These are phyloP conservation scores for Lasiosphaeria ovina DNA, from an alignment of 495 filamentous ascomycete genomes.

Conservation along the genomic window DNA sequence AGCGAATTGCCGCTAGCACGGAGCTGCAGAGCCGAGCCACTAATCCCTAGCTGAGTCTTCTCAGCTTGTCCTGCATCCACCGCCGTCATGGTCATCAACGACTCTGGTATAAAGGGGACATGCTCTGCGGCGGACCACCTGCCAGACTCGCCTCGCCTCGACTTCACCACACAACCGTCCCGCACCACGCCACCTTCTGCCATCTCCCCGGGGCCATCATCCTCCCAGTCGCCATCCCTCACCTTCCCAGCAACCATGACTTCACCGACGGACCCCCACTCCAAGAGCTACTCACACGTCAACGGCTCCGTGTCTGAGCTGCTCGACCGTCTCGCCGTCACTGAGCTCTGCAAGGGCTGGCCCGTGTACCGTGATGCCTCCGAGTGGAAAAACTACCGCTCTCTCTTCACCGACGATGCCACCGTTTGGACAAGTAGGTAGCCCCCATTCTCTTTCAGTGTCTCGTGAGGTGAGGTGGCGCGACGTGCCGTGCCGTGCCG, in stretches of 20 bases:
- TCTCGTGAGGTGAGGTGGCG: too few relatives aligned
- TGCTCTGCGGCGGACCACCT: background rate
- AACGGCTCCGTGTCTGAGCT: slow-evolving; percentile 51
- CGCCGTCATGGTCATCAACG: slow-evolving; percentile 12
- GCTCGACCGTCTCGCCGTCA: slow-evolving; percentile 54
- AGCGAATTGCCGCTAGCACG: background rate
- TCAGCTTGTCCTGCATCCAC: background rate
- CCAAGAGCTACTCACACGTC: slow-evolving; percentile 49
- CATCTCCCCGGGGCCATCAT: background rate
- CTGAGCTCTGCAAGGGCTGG: slow-evolving; percentile 67
- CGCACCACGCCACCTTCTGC: background rate
- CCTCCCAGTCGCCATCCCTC: background rate
- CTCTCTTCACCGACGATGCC: slow-evolving; percentile 58
- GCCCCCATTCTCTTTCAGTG: background rate
- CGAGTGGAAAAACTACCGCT: slow-evolving; percentile 64
- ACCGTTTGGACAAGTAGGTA: slow-evolving; percentile 58
- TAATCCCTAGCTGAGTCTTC: background rate
- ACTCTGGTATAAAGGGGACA: slow-evolving; percentile 1
- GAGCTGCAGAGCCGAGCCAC: background rate
- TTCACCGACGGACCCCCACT: slow-evolving; percentile 43
- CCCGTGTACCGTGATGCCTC: slow-evolving; percentile 64
- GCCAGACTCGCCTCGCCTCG: background rate
- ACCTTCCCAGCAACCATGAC: slow-evolving; percentile 33
- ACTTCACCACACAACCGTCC: background rate
- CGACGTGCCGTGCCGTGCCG: background rate